phyloP scores from a whole-genome alignment of 108 stramenopile species.

The Epithemia pelagica region DNA sequence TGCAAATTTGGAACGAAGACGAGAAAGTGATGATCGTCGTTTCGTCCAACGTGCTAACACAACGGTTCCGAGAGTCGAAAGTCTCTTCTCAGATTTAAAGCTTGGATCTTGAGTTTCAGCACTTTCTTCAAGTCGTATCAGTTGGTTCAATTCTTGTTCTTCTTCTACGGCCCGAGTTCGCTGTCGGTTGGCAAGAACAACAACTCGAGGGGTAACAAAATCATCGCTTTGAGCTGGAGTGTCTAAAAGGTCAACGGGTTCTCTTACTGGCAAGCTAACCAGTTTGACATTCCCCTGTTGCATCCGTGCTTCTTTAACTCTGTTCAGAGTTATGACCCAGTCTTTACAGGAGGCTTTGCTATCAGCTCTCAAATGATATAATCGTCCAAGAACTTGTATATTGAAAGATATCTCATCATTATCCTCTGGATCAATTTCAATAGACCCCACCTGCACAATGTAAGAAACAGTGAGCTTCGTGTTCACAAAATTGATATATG shows the following conservation, averaged over 20 bases:
- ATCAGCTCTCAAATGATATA: slow-evolving; percentile 72
- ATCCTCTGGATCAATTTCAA: slow-evolving; percentile 58
- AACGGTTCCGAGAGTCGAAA: slow-evolving; percentile 6
- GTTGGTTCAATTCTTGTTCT: slow-evolving; percentile 22
- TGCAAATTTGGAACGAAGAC: slow-evolving; percentile 29
- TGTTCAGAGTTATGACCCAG: slow-evolving; percentile 82
- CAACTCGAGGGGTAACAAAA: slow-evolving; percentile 36
- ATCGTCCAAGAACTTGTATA: slow-evolving; percentile 70
- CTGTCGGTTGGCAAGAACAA: slow-evolving; percentile 42
- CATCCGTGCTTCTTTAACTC: slow-evolving; percentile 75
- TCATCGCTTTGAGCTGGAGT: slow-evolving; percentile 7
- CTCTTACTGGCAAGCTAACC: slow-evolving; percentile 20
- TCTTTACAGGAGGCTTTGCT: slow-evolving; percentile 64
- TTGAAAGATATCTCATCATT: slow-evolving; percentile 55
- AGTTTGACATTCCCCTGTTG: slow-evolving; percentile 74
- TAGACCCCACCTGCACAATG: slow-evolving; percentile 62
- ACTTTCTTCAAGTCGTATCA: slow-evolving; percentile 2
- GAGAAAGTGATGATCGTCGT: slow-evolving; percentile 22
- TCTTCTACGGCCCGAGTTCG: slow-evolving; percentile 47
- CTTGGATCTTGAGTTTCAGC: slow-evolving; percentile 13
- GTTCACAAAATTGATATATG: too few relatives aligned
- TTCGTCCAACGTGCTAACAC: slow-evolving; percentile 52
- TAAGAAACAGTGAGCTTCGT: too few relatives aligned
- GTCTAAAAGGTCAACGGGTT: slow-evolving; percentile 31
- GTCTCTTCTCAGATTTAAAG: background rate